Evolutionary conservation across 176 grass and related monocot genomes (phyloP).

Genomic region (Raddia guianensis): DNA sequence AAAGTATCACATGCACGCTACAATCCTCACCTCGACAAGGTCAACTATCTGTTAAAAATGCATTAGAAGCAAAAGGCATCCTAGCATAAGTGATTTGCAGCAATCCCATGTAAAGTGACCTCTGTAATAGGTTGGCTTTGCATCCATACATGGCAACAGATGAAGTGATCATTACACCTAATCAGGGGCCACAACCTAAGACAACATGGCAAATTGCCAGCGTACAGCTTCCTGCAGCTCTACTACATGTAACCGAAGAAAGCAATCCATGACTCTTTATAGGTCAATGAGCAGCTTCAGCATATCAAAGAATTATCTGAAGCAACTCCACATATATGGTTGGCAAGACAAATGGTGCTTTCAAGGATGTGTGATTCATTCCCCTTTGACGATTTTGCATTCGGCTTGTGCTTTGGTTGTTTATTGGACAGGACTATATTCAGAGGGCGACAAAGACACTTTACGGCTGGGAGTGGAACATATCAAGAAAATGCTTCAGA

Average conservation of each 20-base stretch:
- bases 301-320: neutral
- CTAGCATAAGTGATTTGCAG: neutral
- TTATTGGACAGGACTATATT: too few species aligned
- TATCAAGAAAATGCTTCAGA: too few species aligned
- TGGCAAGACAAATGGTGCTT: too few species aligned
- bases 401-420: too few species aligned
- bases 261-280: neutral
- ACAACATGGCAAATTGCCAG: neutral
- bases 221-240: neutral
- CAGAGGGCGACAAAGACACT: too few species aligned
- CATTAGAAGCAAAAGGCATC: slow-evolving; percentile 6
- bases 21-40: slow-evolving; percentile 19
- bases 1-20: neutral
- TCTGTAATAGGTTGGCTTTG: slow-evolving; percentile 5
- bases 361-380: too few species aligned
- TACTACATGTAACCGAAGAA: slow-evolving; percentile 19
- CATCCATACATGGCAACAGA: slow-evolving; percentile 16
- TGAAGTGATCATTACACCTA: neutral
- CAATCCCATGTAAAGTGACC: neutral
- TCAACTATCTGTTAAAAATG: neutral
- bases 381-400: too few species aligned
- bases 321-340: neutral
- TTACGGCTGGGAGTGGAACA: too few species aligned
- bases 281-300: slow-evolving; percentile 3
- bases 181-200: neutral